Evolutionary conservation across 768 basidiomycete genomes (phyloP).

Genomic region (Boletus reticuloceps): DNA sequence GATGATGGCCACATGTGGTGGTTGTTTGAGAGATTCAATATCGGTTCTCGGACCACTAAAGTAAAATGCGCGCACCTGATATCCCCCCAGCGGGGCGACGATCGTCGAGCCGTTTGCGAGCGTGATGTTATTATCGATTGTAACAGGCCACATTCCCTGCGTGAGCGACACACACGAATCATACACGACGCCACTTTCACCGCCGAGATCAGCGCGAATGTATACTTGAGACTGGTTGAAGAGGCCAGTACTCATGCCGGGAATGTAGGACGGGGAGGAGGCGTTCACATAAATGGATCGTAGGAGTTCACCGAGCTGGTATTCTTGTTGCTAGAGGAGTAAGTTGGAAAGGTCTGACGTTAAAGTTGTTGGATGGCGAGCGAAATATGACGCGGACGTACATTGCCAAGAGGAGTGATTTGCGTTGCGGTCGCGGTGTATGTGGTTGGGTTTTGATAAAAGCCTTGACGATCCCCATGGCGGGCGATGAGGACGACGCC

Average conservation of each 20-base stretch:
- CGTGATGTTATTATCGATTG: slow-evolving; percentile 42
- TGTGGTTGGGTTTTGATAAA: slow-evolving; percentile 60
- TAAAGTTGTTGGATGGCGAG: not conserved
- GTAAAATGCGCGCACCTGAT: slow-evolving; percentile 43
- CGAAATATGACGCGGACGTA: slow-evolving; percentile 25
- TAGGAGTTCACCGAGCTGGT: slow-evolving; percentile 52
- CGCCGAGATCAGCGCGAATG: slow-evolving; percentile 65
- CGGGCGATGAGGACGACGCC: slow-evolving; percentile 57
- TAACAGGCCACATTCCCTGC: slow-evolving; percentile 66
- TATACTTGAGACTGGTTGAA: slow-evolving; percentile 40
- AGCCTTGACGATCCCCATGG: slow-evolving; percentile 63
- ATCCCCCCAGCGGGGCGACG: slow-evolving; percentile 59
- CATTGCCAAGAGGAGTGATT: slow-evolving; percentile 70
- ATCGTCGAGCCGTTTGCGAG: slow-evolving; percentile 67
- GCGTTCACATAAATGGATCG: slow-evolving; percentile 51
- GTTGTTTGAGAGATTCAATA: too few species aligned
- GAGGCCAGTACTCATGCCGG: slow-evolving; percentile 34
- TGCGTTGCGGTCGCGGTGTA: slow-evolving; percentile 55
- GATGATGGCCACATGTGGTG: not conserved
- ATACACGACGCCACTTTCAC: slow-evolving; percentile 64
- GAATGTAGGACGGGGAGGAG: slow-evolving; percentile 52
- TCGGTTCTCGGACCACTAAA: not conserved
- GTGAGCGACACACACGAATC: slow-evolving; percentile 65
- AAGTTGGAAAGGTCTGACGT: not conserved
- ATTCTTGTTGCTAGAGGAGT: slow-evolving; percentile 51